Conservation (phyloP, 2,329 filamentous ascomycete genomes). For the Exophiala oligosperma region DNA sequence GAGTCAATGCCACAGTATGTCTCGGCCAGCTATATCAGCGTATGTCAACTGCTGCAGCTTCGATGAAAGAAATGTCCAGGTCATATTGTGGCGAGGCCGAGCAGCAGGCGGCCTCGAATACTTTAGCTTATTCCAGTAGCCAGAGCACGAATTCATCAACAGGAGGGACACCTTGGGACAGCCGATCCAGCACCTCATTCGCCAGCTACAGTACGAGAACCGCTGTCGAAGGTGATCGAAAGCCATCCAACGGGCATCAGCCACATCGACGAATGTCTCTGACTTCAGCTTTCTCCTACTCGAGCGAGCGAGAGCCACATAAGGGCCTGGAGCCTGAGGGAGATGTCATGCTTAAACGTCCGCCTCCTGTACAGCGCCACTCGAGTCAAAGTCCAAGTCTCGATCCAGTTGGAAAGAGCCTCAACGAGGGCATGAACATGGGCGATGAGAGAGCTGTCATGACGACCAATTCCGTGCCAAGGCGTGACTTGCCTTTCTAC, state of each 20-base stretch:
- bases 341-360: slow-evolving; percentile 15
- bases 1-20: slow-evolving; percentile 34
- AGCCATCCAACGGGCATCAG: slow-evolving; percentile 4
- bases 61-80: slow-evolving; percentile 18
- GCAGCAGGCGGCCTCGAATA: slow-evolving; percentile 3
- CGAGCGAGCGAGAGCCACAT: slow-evolving; percentile 15
- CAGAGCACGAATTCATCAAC: slow-evolving; percentile 23
- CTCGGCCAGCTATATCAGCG: slow-evolving; percentile 38
- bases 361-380: slow-evolving; percentile 8
- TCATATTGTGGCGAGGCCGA: slow-evolving; percentile 14
- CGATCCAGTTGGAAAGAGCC: no score
- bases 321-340: slow-evolving; percentile 13
- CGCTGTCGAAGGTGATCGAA: slow-evolving; percentile 12
- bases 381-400: slow-evolving; percentile 1
- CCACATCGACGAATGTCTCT: slow-evolving; percentile 25
- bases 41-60: slow-evolving; percentile 27
- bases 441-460: no score
- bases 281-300: slow-evolving; percentile 20
- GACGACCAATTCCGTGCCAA: no score
- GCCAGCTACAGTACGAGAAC: slow-evolving; percentile 21
- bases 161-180: slow-evolving; percentile 10
- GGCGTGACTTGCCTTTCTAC: no score
- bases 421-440: no score
- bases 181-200: slow-evolving; percentile 17
- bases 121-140: slow-evolving; percentile 21